Evolutionary conservation across 1,284 basidiomycete species (phyloP).

Genomic region (Agroathelia rolfsii): DNA sequence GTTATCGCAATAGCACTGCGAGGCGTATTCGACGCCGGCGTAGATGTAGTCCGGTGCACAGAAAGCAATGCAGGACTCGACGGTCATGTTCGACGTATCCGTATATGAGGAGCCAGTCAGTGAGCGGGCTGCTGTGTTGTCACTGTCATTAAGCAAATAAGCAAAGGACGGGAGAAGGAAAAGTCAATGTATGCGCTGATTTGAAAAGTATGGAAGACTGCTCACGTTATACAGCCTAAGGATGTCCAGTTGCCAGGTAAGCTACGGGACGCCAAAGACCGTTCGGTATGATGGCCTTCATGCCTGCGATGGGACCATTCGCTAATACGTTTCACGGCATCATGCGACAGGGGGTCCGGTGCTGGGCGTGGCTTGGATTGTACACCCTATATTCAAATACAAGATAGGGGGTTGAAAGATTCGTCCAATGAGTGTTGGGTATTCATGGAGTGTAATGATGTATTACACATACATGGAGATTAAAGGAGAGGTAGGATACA

Average conservation of each 20-base stretch:
- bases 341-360: no score
- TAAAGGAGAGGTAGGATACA: no score
- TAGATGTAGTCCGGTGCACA: slow-evolving; percentile 44
- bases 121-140: slow-evolving; percentile 41
- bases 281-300: no score
- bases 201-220: slow-evolving; percentile 8
- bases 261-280: no score
- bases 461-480: no score
- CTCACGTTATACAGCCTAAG: slow-evolving; percentile 57
- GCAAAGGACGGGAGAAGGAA: not conserved
- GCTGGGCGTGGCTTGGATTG: no score
- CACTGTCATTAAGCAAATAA: slow-evolving; percentile 24
- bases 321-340: no score
- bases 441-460: no score
- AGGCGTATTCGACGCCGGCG: slow-evolving; percentile 50
- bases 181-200: slow-evolving; percentile 5
- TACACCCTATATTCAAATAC: no score
- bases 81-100: slow-evolving; percentile 46
- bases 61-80: slow-evolving; percentile 52
- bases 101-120: slow-evolving; percentile 36
- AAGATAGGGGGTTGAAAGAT: no score
- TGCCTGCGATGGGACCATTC: no score
- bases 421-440: no score
- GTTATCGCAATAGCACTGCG: slow-evolving; percentile 62
- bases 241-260: slow-evolving; percentile 49